phyloP scores from a whole-genome alignment of 1,139 yeast species.

The Sugiyamaella neomexicana region DNA sequence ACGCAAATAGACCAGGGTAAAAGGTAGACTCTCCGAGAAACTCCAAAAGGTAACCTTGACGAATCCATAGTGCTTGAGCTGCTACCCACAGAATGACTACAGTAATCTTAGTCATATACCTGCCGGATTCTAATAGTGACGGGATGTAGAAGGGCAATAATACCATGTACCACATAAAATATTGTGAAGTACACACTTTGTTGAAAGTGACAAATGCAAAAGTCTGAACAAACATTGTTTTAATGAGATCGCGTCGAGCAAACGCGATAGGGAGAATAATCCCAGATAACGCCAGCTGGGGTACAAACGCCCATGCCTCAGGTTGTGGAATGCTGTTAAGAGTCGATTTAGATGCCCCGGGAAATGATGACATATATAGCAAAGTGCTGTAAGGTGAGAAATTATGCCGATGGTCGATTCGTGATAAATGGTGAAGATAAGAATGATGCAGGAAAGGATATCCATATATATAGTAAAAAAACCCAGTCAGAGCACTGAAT shows the following conservation, averaged over 20 bases:
- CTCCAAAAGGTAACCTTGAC: conserved; percentile 75
- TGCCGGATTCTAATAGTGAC: conserved; percentile 26
- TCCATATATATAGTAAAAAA: conserved; percentile 72
- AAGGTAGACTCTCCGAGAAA: conserved; percentile 72
- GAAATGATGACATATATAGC: conserved; percentile 53
- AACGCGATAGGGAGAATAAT: conserved; percentile 60
- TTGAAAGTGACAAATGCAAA: conserved; percentile 87
- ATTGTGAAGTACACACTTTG: conserved; percentile 88
- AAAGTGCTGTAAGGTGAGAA: conserved; percentile 83
- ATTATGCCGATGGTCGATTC: conserved; percentile 93
- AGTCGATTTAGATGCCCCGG: conserved; percentile 13
- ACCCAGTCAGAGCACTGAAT: conserved; percentile 48
- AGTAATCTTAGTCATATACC: conserved; percentile 38
- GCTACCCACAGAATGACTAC: conserved; percentile 60
- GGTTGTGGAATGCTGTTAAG: conserved; percentile 14
- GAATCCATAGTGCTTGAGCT: conserved; percentile 78
- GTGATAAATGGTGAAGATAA: conserved; percentile 74
- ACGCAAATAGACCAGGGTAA: conserved; percentile 57
- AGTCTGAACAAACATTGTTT: conserved; percentile 82
- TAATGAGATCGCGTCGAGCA: conserved; percentile 54
- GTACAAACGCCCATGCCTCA: conserved; percentile 63
- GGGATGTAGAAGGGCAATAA: conserved; percentile 65
- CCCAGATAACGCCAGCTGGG: conserved; percentile 67
- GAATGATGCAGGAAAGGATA: conserved; percentile 74
- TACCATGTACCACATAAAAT: conserved; percentile 90